Evolutionary conservation across 202 grass and related monocot species (phyloP).

Genomic region (Zizania palustris): DNA sequence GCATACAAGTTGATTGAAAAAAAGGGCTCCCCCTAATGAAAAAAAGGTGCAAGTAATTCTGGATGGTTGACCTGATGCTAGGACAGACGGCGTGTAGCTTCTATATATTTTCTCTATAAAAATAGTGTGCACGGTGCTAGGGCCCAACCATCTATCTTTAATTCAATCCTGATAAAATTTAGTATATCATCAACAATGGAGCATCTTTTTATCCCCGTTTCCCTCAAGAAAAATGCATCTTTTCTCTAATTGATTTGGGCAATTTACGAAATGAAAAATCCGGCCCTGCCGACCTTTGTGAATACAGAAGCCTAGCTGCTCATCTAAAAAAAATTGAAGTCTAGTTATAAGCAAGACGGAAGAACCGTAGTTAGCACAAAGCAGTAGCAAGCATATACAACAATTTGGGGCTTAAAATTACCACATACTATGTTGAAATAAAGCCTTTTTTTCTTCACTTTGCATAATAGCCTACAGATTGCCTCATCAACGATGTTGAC

Average conservation of each 20-base stretch:
- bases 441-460: background rate
- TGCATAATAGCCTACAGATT: slow-evolving; percentile 14
- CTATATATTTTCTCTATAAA: slow-evolving; percentile 21
- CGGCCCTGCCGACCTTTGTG: background rate
- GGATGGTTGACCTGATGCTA: slow-evolving; percentile 2
- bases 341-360: background rate
- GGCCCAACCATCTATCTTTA: slow-evolving; percentile 23
- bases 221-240: slow-evolving; percentile 20
- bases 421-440: background rate
- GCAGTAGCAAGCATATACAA: background rate
- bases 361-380: slow-evolving; percentile 9
- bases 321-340: background rate
- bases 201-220: slow-evolving; percentile 28
- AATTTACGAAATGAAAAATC: background rate
- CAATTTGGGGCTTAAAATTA: background rate
- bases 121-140: slow-evolving; percentile 32
- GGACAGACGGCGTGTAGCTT: slow-evolving; percentile 19
- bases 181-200: background rate
- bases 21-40: slow-evolving; percentile 25
- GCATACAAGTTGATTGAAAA: slow-evolving; percentile 17
- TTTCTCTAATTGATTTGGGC: slow-evolving; percentile 17
- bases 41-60: slow-evolving; percentile 10
- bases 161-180: slow-evolving; percentile 30
- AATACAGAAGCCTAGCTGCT: background rate
- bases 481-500: background rate